These are phyloP conservation scores for Pyrenophora graminea DNA, from an alignment of 2,329 filamentous ascomycete species.

Conservation along the genomic window DNA sequence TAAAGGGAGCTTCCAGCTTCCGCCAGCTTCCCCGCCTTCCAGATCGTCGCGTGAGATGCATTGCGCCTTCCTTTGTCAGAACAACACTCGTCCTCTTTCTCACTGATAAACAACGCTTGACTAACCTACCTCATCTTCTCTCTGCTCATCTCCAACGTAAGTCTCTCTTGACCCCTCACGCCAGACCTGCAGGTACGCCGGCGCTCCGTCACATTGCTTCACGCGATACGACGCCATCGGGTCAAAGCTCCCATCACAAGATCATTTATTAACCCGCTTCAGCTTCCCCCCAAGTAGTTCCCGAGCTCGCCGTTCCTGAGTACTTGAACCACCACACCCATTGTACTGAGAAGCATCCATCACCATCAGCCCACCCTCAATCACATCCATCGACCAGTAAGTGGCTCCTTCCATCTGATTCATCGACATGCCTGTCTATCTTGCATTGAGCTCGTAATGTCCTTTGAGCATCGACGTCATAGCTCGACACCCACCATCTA, in stretches of 20 bases:
- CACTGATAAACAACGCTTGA: not conserved
- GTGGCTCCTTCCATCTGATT: constrained; percentile 14
- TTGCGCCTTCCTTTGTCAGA: constrained; percentile 20
- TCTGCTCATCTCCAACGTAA: constrained; percentile 7
- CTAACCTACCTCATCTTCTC: not conserved
- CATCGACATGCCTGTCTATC: not conserved
- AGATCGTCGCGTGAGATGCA: constrained; percentile 15
- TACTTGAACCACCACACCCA: constrained; percentile 26
- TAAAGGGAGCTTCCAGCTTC: constrained; percentile 18
- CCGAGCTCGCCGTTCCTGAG: constrained; percentile 33
- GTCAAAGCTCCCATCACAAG: constrained; percentile 42
- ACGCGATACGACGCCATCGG: constrained; percentile 29
- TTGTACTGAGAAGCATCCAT: constrained; percentile 2
- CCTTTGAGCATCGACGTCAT: no score
- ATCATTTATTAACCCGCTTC: constrained; percentile 37
- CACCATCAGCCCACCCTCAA: constrained; percentile 15
- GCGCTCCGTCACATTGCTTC: constrained; percentile 18
- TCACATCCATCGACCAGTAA: constrained; percentile 36
- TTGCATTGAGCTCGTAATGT: constrained; percentile 9
- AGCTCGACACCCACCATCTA: not conserved
- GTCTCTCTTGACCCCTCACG: constrained; percentile 3
- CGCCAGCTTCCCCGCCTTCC: constrained; percentile 22
- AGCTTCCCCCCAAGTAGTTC: constrained; percentile 19
- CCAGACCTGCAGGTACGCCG: constrained; percentile 26
- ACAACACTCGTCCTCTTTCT: constrained; percentile 17